Percentiles rank a stretch among this genome's conserved stretches.
Conservation (phyloP, 2,329 filamentous ascomycete species). For the Cladorrhinum sp. region DNA sequence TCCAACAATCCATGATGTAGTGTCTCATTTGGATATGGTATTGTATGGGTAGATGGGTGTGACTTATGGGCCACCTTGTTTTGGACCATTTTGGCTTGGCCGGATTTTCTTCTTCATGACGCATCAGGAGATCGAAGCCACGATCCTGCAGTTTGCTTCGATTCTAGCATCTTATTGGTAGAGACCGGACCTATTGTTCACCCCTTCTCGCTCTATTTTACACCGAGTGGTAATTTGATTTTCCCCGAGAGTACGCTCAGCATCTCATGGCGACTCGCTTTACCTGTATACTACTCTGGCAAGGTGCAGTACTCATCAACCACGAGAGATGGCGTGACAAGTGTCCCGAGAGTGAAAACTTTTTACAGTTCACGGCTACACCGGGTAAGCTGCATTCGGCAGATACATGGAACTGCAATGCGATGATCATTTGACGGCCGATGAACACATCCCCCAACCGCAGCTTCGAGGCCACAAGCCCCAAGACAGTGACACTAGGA, state of each 20-base stretch:
- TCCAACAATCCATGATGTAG: not conserved
- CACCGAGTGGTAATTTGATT: not conserved
- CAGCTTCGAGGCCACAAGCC: not conserved
- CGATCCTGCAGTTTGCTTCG: slow-evolving; percentile 9
- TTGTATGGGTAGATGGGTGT: not conserved
- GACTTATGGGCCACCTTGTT: not conserved
- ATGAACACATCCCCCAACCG: not conserved
- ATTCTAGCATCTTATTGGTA: not conserved
- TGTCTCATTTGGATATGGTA: not conserved
- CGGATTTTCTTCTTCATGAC: not conserved
- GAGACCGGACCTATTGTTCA: not conserved
- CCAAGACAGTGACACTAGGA: not conserved
- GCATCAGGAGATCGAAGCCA: slow-evolving; percentile 8
- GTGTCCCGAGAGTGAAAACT: not conserved
- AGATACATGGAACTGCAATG: not conserved
- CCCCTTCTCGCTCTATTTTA: not conserved
- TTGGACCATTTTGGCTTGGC: not conserved
- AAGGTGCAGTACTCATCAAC: not conserved
- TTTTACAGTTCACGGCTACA: not conserved
- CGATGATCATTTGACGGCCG: not conserved
- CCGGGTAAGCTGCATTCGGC: not conserved
- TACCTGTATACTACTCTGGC: not conserved
- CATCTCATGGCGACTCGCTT: not conserved
- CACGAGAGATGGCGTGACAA: not conserved
- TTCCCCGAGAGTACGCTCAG: not conserved